Conservation (phyloP, 1,284 basidiomycete species). For the Moesziomyces antarcticus region DNA sequence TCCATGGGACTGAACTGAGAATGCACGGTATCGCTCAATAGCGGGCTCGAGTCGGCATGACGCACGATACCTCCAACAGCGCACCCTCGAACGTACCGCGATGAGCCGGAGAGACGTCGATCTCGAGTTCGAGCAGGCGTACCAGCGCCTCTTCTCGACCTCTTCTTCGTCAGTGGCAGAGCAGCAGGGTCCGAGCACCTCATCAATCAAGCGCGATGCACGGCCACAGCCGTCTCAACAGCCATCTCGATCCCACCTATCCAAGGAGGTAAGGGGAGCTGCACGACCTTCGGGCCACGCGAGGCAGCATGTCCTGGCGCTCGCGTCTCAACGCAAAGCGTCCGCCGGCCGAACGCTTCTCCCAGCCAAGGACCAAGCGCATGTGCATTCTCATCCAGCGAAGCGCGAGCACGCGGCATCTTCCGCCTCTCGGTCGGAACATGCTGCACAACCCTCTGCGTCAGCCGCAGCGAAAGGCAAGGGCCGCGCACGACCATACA, state of each 20-base stretch:
- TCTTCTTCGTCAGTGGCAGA: background rate
- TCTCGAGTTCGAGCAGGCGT: constrained; percentile 41
- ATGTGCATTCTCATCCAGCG: too few species aligned
- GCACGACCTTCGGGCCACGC: background rate
- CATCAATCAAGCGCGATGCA: constrained; percentile 1
- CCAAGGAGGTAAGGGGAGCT: too few species aligned
- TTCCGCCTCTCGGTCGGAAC: background rate
- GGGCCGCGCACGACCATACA: constrained; percentile 5
- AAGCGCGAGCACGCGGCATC: background rate
- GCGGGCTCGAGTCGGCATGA: too few species aligned
- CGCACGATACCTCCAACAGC: background rate
- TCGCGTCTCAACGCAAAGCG: background rate
- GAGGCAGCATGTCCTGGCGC: background rate
- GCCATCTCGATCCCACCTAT: background rate
- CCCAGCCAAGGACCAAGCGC: too few species aligned
- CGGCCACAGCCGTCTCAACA: constrained; percentile 1
- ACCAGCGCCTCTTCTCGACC: constrained; percentile 29
- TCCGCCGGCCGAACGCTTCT: too few species aligned
- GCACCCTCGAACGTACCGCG: background rate
- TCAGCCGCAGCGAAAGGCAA: constrained; percentile 27
- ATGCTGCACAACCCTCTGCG: background rate
- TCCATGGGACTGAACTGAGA: too few species aligned
- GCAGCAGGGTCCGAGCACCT: background rate
- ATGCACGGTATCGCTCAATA: too few species aligned
- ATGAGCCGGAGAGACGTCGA: constrained; percentile 42